Conservation (phyloP, 164 flowering plant genomes). For the Akebia trifoliata region DNA sequence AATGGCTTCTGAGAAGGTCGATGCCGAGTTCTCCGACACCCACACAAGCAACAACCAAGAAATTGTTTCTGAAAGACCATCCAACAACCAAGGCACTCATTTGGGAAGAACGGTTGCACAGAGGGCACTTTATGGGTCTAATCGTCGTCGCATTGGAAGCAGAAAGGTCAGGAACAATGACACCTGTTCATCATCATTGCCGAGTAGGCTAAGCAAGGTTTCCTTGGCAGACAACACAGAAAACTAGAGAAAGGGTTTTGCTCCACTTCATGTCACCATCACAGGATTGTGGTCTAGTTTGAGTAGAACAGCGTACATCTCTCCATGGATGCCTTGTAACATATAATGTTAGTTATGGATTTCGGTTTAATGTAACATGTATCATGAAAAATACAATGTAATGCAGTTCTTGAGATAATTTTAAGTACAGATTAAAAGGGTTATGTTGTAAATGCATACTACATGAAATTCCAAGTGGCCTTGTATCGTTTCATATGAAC, state of each 20-base stretch:
- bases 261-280: not conserved
- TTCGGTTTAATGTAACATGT: too few relatives aligned
- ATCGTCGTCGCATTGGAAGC: conserved; percentile 27
- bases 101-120: conserved; percentile 42
- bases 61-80: not conserved
- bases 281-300: not conserved
- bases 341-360: too few relatives aligned
- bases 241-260: not conserved
- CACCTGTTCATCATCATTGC: conserved; percentile 24
- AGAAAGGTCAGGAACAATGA: conserved; percentile 29
- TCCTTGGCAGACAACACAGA: conserved; percentile 33
- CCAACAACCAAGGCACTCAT: conserved; percentile 3
- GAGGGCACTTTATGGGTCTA: conserved; percentile 45
- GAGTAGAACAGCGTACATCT: not conserved
- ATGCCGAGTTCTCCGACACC: conserved; percentile 14
- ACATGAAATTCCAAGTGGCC: too few relatives aligned
- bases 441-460: too few relatives aligned
- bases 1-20: conserved; percentile 30
- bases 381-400: too few relatives aligned
- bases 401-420: too few relatives aligned
- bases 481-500: too few relatives aligned
- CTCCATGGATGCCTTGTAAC: too few relatives aligned
- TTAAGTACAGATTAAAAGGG: too few relatives aligned
- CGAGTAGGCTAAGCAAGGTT: conserved; percentile 62
- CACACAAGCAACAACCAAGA: conserved; percentile 13